Conservation (phyloP, 78 protist genomes). For the Pelomyxa schiedti region DNA sequence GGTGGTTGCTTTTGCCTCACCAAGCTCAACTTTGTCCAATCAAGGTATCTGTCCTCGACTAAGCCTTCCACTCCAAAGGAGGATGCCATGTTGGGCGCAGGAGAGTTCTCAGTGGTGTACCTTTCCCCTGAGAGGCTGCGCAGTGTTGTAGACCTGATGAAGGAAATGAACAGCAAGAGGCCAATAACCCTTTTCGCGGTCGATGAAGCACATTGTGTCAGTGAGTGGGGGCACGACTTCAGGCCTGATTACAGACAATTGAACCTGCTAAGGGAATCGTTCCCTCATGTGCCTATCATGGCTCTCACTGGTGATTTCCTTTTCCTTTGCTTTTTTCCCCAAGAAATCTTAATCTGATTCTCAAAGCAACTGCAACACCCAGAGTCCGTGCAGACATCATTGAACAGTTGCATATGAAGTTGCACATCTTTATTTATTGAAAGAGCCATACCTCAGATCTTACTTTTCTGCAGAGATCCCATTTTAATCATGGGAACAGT, state of each 20-base stretch:
- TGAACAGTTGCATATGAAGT: not conserved
- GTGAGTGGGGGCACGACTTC: slow-evolving; percentile 84
- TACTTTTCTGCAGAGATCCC: not conserved
- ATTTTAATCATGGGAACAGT: not conserved
- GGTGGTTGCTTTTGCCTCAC: too few relatives aligned
- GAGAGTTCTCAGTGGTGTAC: slow-evolving; percentile 7
- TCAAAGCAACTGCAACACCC: not conserved
- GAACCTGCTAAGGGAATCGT: not conserved
- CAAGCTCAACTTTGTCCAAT: too few relatives aligned
- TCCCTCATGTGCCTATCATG: not conserved
- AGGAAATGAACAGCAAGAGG: not conserved
- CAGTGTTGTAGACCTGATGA: not conserved
- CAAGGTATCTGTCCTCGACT: too few relatives aligned
- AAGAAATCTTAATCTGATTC: too few relatives aligned
- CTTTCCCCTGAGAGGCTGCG: slow-evolving; percentile 58
- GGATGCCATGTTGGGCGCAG: too few relatives aligned
- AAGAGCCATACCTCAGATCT: not conserved
- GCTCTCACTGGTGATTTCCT: too few relatives aligned
- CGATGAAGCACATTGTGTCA: slow-evolving; percentile 82
- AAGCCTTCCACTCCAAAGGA: too few relatives aligned
- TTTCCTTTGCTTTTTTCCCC: too few relatives aligned
- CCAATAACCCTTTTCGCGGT: slow-evolving; percentile 30
- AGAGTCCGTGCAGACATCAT: not conserved
- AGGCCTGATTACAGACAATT: slow-evolving; percentile 21
- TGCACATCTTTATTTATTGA: not conserved